These are phyloP conservation scores for Cladosporium halotolerans DNA, from an alignment of 2,329 filamentous ascomycete genomes.

Conservation along the genomic window DNA sequence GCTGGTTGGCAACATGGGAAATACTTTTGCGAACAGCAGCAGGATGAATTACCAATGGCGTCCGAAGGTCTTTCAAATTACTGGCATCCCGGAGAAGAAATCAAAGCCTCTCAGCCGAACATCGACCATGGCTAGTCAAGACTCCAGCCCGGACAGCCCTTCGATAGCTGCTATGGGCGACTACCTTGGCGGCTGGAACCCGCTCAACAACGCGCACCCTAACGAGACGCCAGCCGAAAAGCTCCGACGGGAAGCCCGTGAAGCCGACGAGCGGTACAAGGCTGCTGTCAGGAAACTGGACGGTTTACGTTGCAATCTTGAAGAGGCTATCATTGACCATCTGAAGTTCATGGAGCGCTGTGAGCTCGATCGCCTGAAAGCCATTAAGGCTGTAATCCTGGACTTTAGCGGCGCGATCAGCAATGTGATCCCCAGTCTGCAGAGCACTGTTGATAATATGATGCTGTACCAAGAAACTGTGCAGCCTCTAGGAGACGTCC, in stretches of 20 bases:
- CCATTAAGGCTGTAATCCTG: slow-evolving; percentile 94
- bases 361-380: slow-evolving; percentile 90
- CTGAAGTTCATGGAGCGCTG: slow-evolving; percentile 95
- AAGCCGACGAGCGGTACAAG: slow-evolving; percentile 93
- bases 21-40: slow-evolving; percentile 93
- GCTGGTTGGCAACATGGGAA: slow-evolving; percentile 89
- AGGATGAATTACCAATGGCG: slow-evolving; percentile 98
- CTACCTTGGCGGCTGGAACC: slow-evolving; percentile 87
- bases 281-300: slow-evolving; percentile 78
- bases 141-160: slow-evolving; percentile 61
- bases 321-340: slow-evolving; percentile 88
- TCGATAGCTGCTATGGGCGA: slow-evolving; percentile 73
- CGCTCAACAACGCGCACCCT: slow-evolving; percentile 81
- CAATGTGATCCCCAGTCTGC: slow-evolving; percentile 93
- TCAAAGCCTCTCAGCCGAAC: slow-evolving; percentile 59
- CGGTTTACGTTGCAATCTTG: slow-evolving; percentile 84
- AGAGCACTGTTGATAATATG: slow-evolving; percentile 96
- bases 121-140: slow-evolving; percentile 58
- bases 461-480: slow-evolving; percentile 98
- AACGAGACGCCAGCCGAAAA: slow-evolving; percentile 87
- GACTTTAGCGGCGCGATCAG: slow-evolving; percentile 97
- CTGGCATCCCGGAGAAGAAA: slow-evolving; percentile 86
- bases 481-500: slow-evolving; percentile 82
- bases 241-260: slow-evolving; percentile 78
- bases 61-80: slow-evolving; percentile 79